Evolutionary conservation across 176 grass and related monocot genomes (phyloP).

Genomic region (Olyra latifolia): DNA sequence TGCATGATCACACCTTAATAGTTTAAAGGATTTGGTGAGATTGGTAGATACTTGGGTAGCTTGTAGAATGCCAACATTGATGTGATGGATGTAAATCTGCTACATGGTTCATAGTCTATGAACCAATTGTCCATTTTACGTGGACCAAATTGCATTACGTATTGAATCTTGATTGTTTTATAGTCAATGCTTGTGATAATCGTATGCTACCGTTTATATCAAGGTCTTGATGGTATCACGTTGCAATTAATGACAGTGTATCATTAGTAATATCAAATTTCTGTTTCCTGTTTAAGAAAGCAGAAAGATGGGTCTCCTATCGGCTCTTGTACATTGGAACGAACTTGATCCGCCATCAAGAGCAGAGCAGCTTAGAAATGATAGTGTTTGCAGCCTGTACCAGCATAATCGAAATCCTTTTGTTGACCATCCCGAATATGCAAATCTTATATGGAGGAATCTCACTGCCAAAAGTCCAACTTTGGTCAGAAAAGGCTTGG

Average conservation of each 20-base stretch:
- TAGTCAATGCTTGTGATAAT: neutral
- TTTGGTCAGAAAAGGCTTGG: constrained; percentile 21
- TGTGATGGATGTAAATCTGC: neutral
- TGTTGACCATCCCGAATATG: constrained; percentile 75
- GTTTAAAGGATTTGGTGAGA: neutral
- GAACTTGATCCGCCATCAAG: constrained; percentile 73
- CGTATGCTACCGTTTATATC: neutral
- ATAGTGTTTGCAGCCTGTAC: constrained; percentile 64
- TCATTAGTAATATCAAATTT: constrained; percentile 5
- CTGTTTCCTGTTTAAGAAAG: constrained; percentile 40
- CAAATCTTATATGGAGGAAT: constrained; percentile 63
- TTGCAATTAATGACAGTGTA: neutral
- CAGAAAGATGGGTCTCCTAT: constrained; percentile 73
- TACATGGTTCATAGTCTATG: neutral
- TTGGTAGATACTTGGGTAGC: neutral
- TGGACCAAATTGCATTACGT: too few relatives aligned
- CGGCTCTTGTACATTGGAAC: constrained; percentile 63
- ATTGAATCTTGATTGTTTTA: neutral
- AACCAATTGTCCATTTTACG: neutral
- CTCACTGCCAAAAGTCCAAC: constrained; percentile 13
- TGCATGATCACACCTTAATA: neutral
- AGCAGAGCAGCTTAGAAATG: constrained; percentile 61
- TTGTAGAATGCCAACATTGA: neutral
- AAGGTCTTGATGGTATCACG: neutral
- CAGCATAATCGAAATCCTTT: constrained; percentile 87